Evolutionary conservation across 2,329 filamentous ascomycete genomes (phyloP).

Genomic region (Sporothrix mexicana): DNA sequence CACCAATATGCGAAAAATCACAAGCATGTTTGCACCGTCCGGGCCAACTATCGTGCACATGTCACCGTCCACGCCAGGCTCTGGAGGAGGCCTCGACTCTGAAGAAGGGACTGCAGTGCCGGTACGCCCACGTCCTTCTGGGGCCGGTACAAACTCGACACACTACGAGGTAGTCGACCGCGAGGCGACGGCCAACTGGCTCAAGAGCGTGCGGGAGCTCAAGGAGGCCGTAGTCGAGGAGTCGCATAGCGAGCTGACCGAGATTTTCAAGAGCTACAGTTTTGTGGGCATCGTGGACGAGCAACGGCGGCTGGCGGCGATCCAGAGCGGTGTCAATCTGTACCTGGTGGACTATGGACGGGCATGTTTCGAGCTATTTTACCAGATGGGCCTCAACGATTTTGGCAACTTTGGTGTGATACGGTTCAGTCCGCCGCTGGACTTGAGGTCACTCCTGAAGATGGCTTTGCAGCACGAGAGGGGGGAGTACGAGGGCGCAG

Average conservation of each 20-base stretch:
- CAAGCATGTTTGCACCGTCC: slow-evolving; percentile 82
- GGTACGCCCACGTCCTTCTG: slow-evolving; percentile 41
- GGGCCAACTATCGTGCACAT: slow-evolving; percentile 40
- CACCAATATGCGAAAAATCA: slow-evolving; percentile 88
- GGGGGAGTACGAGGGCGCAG: slow-evolving; percentile 58
- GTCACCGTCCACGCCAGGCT: slow-evolving; percentile 40
- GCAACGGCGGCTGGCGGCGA: slow-evolving; percentile 81
- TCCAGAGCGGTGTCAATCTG: slow-evolving; percentile 90
- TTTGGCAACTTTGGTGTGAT: slow-evolving; percentile 94
- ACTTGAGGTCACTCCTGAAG: slow-evolving; percentile 71
- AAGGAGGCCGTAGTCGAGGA: slow-evolving; percentile 78
- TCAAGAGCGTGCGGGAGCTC: slow-evolving; percentile 85
- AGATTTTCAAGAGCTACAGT: slow-evolving; percentile 84
- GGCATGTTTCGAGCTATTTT: slow-evolving; percentile 86
- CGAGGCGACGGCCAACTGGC: slow-evolving; percentile 70
- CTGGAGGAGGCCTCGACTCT: not conserved
- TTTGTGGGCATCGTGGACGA: slow-evolving; percentile 95
- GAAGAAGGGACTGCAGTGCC: not conserved
- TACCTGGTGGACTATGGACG: slow-evolving; percentile 94
- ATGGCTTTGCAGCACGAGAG: slow-evolving; percentile 77
- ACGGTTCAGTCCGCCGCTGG: slow-evolving; percentile 76
- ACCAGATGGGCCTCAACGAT: slow-evolving; percentile 91
- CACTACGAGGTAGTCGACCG: slow-evolving; percentile 76
- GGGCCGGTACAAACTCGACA: slow-evolving; percentile 49
- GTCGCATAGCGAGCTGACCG: slow-evolving; percentile 84